These are phyloP conservation scores for Helianthus tuberosus DNA, from an alignment of 129 eudicot species.

Conservation along the genomic window DNA sequence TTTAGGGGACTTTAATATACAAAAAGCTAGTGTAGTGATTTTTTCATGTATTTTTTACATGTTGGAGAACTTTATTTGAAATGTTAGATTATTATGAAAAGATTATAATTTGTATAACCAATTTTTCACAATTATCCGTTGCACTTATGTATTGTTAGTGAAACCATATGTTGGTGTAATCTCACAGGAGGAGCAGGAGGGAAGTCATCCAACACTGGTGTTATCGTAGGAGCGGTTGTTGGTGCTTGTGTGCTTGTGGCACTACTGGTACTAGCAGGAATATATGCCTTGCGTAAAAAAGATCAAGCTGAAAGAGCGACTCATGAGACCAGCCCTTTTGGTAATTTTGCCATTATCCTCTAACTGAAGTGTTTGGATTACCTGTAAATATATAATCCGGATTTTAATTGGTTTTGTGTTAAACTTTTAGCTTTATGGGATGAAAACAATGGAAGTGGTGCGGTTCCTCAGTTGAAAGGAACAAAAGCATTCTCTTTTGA, in stretches of 20 bases:
- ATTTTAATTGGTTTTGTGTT: neutral
- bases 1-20: too few species aligned
- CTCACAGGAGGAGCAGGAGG: slow-evolving; percentile 31
- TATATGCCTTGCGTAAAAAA: slow-evolving; percentile 53
- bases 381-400: neutral
- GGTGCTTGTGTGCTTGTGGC: slow-evolving; percentile 49
- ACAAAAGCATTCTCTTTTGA: slow-evolving; percentile 61
- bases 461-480: slow-evolving; percentile 73
- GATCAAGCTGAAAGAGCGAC: slow-evolving; percentile 46
- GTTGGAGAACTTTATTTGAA: too few species aligned
- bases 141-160: neutral
- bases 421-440: slow-evolving; percentile 72
- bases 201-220: slow-evolving; percentile 47
- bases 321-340: slow-evolving; percentile 55
- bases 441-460: slow-evolving; percentile 50
- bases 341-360: slow-evolving; percentile 27
- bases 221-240: slow-evolving; percentile 42
- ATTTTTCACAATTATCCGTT: neutral
- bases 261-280: slow-evolving; percentile 48
- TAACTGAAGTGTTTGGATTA: neutral
- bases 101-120: too few species aligned
- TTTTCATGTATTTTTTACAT: neutral
- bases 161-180: neutral
- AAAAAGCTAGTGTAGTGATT: neutral
- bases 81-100: too few species aligned